Evolutionary conservation across 768 basidiomycete genomes (phyloP).

Genomic region (Suillus discolor): DNA sequence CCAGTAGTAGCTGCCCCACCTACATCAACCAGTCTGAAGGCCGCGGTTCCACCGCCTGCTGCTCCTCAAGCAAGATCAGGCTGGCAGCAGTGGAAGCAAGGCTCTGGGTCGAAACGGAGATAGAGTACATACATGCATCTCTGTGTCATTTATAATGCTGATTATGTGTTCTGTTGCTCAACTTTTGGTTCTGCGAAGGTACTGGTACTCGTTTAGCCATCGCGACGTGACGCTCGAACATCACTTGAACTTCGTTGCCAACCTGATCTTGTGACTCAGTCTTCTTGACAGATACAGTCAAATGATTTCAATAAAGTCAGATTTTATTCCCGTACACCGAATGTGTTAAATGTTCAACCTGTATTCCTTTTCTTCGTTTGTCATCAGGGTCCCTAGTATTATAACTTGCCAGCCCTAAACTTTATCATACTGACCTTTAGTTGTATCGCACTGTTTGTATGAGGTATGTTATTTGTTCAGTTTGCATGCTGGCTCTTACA

Average conservation of each 20-base stretch:
- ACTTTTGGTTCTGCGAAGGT: neutral
- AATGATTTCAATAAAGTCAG: no score
- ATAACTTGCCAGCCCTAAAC: no score
- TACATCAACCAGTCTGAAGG: constrained; percentile 15
- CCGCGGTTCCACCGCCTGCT: constrained; percentile 24
- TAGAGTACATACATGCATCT: constrained; percentile 13
- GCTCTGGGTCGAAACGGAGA: constrained; percentile 20
- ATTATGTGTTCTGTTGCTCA: constrained; percentile 3
- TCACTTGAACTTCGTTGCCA: neutral
- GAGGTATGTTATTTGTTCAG: no score
- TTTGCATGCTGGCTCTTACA: no score
- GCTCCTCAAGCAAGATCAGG: constrained; percentile 36
- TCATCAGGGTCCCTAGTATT: no score
- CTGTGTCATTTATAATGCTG: neutral
- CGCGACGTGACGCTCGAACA: neutral
- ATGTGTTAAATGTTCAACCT: no score
- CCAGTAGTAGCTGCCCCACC: constrained; percentile 9
- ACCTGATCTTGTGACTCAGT: neutral
- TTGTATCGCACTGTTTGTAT: no score
- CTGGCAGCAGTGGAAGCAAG: constrained; percentile 57
- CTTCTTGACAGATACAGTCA: neutral
- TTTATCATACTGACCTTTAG: no score
- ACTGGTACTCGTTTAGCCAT: neutral
- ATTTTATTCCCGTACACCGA: no score
- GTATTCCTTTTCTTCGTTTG: no score